Evolutionary conservation across 2,329 filamentous ascomycete genomes (phyloP).

Genomic region (Dactylellina parvicollis): DNA sequence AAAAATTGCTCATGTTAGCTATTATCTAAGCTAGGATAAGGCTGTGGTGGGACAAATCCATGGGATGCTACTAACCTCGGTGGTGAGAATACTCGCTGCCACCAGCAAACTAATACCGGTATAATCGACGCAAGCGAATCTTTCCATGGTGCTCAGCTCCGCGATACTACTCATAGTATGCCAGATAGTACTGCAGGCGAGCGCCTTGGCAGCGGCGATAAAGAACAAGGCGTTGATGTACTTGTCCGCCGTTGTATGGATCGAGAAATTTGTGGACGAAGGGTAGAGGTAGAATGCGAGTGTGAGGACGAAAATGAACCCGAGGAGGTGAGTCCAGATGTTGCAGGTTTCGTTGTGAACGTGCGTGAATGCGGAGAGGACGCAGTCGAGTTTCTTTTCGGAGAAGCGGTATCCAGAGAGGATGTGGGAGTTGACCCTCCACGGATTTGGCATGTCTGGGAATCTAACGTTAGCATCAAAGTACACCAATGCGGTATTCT

Average conservation of each 20-base stretch:
- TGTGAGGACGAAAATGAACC: slow-evolving; percentile 84
- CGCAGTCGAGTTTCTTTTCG: slow-evolving; percentile 87
- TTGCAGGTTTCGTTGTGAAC: slow-evolving; percentile 95
- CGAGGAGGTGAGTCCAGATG: slow-evolving; percentile 95
- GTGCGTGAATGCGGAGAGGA: slow-evolving; percentile 78
- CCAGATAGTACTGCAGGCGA: slow-evolving; percentile 95
- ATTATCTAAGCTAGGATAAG: background rate
- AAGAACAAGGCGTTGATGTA: slow-evolving; percentile 95
- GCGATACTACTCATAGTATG: slow-evolving; percentile 99
- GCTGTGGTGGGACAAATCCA: no score
- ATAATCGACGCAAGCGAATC: slow-evolving; percentile 97
- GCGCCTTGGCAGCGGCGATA: slow-evolving; percentile 91
- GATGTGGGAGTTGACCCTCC: slow-evolving; percentile 96
- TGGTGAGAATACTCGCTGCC: slow-evolving; percentile 95
- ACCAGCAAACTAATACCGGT: slow-evolving; percentile 96
- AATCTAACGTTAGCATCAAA: background rate
- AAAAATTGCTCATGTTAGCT: background rate
- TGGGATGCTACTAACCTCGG: slow-evolving; percentile 66
- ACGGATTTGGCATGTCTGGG: slow-evolving; percentile 82
- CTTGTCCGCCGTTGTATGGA: slow-evolving; percentile 87
- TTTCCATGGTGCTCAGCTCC: slow-evolving; percentile 86
- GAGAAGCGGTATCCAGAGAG: slow-evolving; percentile 90
- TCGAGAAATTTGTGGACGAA: slow-evolving; percentile 81
- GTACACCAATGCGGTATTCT: background rate
- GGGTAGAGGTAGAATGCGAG: slow-evolving; percentile 98